A percentile compares a stretch with the other conserved stretches of the same genome.
phyloP scores from a whole-genome alignment of 2,329 filamentous ascomycete species.

The Diaporthe vexans region DNA sequence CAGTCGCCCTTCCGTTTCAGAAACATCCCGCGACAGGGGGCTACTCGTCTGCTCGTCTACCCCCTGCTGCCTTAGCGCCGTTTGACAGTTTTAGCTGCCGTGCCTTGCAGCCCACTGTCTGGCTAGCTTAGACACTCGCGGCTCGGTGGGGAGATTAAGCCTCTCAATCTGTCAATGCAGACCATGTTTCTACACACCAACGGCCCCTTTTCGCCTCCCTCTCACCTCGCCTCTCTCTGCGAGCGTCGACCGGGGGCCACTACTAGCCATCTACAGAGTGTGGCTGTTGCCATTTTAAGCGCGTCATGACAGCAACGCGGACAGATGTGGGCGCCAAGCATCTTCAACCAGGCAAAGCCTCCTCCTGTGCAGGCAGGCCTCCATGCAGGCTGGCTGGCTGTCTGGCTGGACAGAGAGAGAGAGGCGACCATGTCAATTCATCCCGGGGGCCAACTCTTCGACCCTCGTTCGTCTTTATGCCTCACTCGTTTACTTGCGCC shows the following conservation, averaged over 20 bases:
- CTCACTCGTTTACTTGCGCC: background rate
- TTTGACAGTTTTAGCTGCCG: slow-evolving; percentile 37
- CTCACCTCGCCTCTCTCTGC: background rate
- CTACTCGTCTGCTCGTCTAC: no score
- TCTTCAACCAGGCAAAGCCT: background rate
- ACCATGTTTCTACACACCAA: background rate
- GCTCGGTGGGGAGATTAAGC: slow-evolving; percentile 22
- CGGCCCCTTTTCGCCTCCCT: slow-evolving; percentile 5
- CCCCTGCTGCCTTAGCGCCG: slow-evolving; percentile 19
- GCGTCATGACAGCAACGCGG: background rate
- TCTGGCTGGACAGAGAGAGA: background rate
- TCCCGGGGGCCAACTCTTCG: background rate
- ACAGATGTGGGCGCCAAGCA: background rate
- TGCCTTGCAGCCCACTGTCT: slow-evolving; percentile 31
- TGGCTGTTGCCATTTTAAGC: background rate
- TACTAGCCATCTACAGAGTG: background rate
- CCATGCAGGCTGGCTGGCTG: no score
- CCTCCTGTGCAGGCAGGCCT: background rate
- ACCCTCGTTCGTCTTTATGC: background rate
- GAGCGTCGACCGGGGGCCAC: background rate
- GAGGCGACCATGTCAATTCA: slow-evolving; percentile 7
- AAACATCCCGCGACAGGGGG: slow-evolving; percentile 35
- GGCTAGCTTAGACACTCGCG: slow-evolving; percentile 6
- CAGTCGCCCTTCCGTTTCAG: slow-evolving; percentile 25
- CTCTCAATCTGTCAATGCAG: slow-evolving; percentile 28